A percentile compares a stretch with the other conserved stretches of the same genome.
Conservation (phyloP, 2,329 filamentous ascomycete genomes). For the Talaromyces sp. region DNA sequence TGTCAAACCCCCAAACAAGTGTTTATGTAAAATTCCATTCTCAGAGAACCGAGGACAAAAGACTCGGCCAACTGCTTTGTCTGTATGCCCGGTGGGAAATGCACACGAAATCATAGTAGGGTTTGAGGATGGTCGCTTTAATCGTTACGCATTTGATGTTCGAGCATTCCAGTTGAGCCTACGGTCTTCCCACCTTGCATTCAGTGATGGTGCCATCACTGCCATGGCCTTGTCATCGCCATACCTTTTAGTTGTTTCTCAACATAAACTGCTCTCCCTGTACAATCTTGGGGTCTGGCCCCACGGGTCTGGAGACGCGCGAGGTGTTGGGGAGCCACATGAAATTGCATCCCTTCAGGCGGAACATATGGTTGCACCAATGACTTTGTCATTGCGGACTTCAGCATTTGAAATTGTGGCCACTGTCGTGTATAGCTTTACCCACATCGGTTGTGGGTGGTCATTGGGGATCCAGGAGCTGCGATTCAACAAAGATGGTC, state of each 20-base stretch:
- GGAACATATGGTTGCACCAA: slow-evolving; percentile 73
- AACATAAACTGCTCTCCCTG: slow-evolving; percentile 71
- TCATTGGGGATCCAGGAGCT: slow-evolving; percentile 91
- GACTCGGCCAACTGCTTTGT: slow-evolving; percentile 57
- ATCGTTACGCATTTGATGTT: slow-evolving; percentile 65
- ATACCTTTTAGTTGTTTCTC: slow-evolving; percentile 78
- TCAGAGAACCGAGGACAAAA: slow-evolving; percentile 55
- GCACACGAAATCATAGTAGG: slow-evolving; percentile 67
- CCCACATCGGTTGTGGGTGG: slow-evolving; percentile 77
- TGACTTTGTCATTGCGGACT: slow-evolving; percentile 80
- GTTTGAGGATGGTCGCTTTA: slow-evolving; percentile 72
- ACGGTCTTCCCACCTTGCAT: slow-evolving; percentile 63
- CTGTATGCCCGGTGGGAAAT: slow-evolving; percentile 47
- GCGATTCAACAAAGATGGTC: slow-evolving; percentile 60
- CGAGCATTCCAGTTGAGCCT: slow-evolving; percentile 47
- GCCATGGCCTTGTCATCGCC: slow-evolving; percentile 73
- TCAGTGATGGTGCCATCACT: slow-evolving; percentile 66
- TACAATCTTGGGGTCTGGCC: slow-evolving; percentile 61
- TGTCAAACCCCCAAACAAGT: slow-evolving; percentile 60
- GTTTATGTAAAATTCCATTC: slow-evolving; percentile 57
- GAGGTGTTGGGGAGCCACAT: slow-evolving; percentile 37
- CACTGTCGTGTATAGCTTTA: slow-evolving; percentile 83
- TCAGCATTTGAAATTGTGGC: slow-evolving; percentile 68
- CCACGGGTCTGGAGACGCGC: slow-evolving; percentile 6
- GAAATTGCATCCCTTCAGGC: slow-evolving; percentile 79